phyloP scores from a whole-genome alignment of 108 stramenopile genomes.

The Epipyxis sp. region DNA sequence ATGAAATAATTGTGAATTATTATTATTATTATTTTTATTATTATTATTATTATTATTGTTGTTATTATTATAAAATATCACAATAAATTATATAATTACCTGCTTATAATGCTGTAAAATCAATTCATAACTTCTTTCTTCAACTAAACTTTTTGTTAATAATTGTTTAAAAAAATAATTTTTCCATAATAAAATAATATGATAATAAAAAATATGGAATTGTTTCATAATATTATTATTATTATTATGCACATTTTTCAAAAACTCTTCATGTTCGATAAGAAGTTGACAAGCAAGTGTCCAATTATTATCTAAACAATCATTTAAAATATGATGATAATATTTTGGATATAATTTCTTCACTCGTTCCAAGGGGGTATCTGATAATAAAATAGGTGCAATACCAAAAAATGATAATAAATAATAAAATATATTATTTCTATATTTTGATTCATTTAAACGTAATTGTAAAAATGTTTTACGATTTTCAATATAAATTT shows the following conservation, averaged over 20 bases:
- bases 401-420: neutral
- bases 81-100: too few relatives aligned
- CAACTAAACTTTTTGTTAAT: too few relatives aligned
- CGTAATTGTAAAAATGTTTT: neutral
- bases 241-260: neutral
- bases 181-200: too few relatives aligned
- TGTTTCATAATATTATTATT: neutral
- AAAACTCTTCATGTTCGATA: neutral
- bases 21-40: too few relatives aligned
- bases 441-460: neutral
- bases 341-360: conserved; percentile 17
- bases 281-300: neutral
- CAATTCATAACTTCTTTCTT: too few relatives aligned
- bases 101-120: too few relatives aligned
- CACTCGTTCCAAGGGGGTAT: conserved; percentile 21
- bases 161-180: too few relatives aligned
- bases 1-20: too few relatives aligned
- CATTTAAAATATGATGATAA: neutral
- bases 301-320: neutral
- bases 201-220: too few relatives aligned
- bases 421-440: neutral
- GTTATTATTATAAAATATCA: too few relatives aligned
- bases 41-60: too few relatives aligned
- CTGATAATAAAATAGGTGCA: neutral
- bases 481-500: neutral